These are phyloP conservation scores for Cadophora gregata DNA, from an alignment of 2,329 filamentous ascomycete genomes.

Conservation along the genomic window DNA sequence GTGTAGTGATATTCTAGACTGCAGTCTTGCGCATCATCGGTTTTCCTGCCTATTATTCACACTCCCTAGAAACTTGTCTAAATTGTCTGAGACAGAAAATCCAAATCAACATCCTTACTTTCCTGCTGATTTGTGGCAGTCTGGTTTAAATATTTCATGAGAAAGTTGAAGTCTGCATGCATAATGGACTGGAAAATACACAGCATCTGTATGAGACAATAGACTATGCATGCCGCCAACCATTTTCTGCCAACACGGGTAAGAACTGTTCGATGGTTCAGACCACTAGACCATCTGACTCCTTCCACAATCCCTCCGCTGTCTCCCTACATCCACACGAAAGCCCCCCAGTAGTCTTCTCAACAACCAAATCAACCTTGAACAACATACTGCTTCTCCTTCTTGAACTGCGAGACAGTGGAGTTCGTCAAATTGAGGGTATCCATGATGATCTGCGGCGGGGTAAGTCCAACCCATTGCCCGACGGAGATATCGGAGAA, in stretches of 20 bases:
- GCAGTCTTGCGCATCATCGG: too few relatives aligned
- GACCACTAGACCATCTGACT: background rate
- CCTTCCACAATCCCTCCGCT: background rate
- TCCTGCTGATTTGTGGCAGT: background rate
- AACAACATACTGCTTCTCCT: conserved; percentile 53
- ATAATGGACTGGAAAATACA: background rate
- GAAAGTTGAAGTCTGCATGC: background rate
- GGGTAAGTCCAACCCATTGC: conserved; percentile 57
- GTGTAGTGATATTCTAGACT: too few relatives aligned
- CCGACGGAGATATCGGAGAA: conserved; percentile 58
- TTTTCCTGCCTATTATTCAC: too few relatives aligned
- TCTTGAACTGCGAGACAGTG: conserved; percentile 49
- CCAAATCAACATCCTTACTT: background rate
- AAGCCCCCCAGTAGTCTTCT: background rate
- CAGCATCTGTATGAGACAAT: background rate
- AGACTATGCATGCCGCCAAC: background rate
- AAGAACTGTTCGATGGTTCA: background rate
- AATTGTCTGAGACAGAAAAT: background rate
- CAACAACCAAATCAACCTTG: conserved; percentile 31
- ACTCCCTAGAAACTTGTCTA: too few relatives aligned
- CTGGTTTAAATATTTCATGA: too few relatives aligned
- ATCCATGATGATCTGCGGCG: conserved; percentile 63
- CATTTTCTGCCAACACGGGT: background rate
- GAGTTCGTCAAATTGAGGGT: conserved; percentile 54
- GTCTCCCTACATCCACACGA: background rate